A percentile compares a stretch with the other conserved stretches of the same genome.
phyloP scores from a whole-genome alignment of 2,329 filamentous ascomycete genomes.

The Xylariales sp. region DNA sequence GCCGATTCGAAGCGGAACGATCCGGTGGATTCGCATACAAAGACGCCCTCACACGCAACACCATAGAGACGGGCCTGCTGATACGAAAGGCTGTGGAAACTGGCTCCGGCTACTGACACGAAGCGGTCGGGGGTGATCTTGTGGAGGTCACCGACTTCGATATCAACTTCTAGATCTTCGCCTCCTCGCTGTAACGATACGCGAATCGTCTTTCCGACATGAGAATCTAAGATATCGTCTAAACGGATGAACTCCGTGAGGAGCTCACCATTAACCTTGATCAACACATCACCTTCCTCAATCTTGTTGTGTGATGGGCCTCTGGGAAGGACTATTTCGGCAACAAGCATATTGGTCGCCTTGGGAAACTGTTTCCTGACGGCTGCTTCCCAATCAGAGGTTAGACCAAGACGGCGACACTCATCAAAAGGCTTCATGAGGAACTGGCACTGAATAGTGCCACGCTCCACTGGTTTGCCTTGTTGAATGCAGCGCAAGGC shows the following conservation, averaged over 20 bases:
- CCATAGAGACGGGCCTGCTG: slow-evolving; percentile 96
- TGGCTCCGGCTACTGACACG: slow-evolving; percentile 86
- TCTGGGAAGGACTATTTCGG: slow-evolving; percentile 88
- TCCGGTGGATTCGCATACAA: slow-evolving; percentile 88
- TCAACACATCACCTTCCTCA: slow-evolving; percentile 87
- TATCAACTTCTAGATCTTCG: slow-evolving; percentile 77
- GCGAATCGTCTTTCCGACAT: slow-evolving; percentile 72
- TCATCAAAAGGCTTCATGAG: slow-evolving; percentile 97
- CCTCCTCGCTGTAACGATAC: slow-evolving; percentile 86
- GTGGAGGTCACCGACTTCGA: slow-evolving; percentile 86
- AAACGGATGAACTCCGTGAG: slow-evolving; percentile 89
- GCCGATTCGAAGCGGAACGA: slow-evolving; percentile 93
- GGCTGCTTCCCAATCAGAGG: slow-evolving; percentile 78
- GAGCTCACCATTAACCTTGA: slow-evolving; percentile 90
- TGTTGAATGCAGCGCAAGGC: slow-evolving; percentile 82
- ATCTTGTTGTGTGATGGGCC: slow-evolving; percentile 84
- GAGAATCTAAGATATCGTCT: slow-evolving; percentile 87
- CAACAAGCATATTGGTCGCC: slow-evolving; percentile 95
- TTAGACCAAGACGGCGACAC: slow-evolving; percentile 83
- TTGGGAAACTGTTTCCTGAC: slow-evolving; percentile 81
- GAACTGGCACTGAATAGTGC: slow-evolving; percentile 98
- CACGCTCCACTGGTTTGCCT: slow-evolving; percentile 71
- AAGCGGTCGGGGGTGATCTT: slow-evolving; percentile 94
- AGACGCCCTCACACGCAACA: slow-evolving; percentile 87
- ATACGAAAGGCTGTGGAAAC: slow-evolving; percentile 95